A percentile compares a stretch with the other conserved stretches of the same genome.
Conservation (phyloP, 768 basidiomycete species). For the Mycena floridula region DNA sequence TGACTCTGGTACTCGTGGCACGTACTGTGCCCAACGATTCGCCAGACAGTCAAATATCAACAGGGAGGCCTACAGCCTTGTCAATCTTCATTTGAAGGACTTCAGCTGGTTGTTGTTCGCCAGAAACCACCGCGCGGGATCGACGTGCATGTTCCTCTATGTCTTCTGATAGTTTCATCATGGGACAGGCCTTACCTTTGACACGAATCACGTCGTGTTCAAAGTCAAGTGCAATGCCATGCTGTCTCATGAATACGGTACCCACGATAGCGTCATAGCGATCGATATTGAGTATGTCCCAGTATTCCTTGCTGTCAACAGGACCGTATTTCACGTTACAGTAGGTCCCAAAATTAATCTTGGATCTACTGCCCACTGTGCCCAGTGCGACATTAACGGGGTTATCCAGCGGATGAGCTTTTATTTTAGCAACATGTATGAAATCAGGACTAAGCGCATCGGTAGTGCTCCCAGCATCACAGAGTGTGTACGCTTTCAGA, state of each 20-base stretch:
- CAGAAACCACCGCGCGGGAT: too few relatives aligned
- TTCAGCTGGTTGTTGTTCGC: too few relatives aligned
- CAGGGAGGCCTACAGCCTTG: background rate
- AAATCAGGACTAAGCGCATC: too few relatives aligned
- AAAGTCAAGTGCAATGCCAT: slow-evolving; percentile 10
- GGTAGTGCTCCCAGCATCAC: too few relatives aligned
- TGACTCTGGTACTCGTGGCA: too few relatives aligned
- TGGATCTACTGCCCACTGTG: slow-evolving; percentile 10
- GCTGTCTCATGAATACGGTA: slow-evolving; percentile 12
- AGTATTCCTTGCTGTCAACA: slow-evolving; percentile 7
- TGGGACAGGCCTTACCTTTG: slow-evolving; percentile 2
- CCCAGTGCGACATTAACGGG: slow-evolving; percentile 15
- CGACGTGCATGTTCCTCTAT: too few relatives aligned
- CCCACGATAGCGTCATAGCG: slow-evolving; percentile 20
- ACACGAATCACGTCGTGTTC: slow-evolving; percentile 4
- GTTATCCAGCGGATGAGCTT: slow-evolving; percentile 6
- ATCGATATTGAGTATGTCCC: slow-evolving; percentile 20
- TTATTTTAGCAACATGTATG: too few relatives aligned
- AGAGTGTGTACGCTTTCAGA: too few relatives aligned
- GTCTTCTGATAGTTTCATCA: background rate
- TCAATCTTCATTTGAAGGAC: background rate
- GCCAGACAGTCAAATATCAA: background rate
- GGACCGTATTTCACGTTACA: slow-evolving; percentile 9
- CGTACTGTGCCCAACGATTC: background rate
- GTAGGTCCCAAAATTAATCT: slow-evolving; percentile 9